Conservation (phyloP, 176 grass and related monocot genomes). For the Aegilops speltoides region DNA sequence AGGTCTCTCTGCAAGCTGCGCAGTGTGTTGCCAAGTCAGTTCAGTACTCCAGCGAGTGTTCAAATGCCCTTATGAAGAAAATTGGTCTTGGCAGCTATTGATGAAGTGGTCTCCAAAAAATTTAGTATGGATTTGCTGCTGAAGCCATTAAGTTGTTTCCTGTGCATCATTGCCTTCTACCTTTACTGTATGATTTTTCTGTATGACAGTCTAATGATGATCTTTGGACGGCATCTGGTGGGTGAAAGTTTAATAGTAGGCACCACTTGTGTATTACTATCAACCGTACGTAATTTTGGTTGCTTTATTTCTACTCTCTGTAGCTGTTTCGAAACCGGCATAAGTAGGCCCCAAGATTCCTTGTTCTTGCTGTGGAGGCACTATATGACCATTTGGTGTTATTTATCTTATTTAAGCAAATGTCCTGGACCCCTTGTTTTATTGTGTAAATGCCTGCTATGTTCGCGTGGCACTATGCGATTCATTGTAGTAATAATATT, state of each 20-base stretch:
- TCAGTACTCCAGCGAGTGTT: neutral
- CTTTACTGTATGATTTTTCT: neutral
- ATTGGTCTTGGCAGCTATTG: neutral
- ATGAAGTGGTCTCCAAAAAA: too few relatives aligned
- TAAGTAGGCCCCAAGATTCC: neutral
- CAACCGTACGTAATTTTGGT: neutral
- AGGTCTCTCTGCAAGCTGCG: neutral
- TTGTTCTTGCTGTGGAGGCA: neutral
- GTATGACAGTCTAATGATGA: neutral
- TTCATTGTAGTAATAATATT: too few relatives aligned
- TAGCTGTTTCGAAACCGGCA: neutral
- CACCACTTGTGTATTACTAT: neutral
- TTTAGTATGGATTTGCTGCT: too few relatives aligned
- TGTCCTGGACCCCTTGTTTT: neutral
- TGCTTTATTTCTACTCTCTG: neutral
- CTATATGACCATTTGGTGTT: neutral
- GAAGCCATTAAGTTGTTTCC: too few relatives aligned
- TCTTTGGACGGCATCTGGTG: rapidly evolving
- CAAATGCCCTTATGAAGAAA: neutral
- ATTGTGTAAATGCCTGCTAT: neutral
- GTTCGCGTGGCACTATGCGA: neutral
- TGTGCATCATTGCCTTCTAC: neutral
- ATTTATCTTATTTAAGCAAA: neutral
- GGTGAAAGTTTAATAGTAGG: neutral
- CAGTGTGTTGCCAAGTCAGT: neutral